Base-by-base conservation (phyloP, 768 basidiomycete species). In the Mycena vulgaris region DNA sequence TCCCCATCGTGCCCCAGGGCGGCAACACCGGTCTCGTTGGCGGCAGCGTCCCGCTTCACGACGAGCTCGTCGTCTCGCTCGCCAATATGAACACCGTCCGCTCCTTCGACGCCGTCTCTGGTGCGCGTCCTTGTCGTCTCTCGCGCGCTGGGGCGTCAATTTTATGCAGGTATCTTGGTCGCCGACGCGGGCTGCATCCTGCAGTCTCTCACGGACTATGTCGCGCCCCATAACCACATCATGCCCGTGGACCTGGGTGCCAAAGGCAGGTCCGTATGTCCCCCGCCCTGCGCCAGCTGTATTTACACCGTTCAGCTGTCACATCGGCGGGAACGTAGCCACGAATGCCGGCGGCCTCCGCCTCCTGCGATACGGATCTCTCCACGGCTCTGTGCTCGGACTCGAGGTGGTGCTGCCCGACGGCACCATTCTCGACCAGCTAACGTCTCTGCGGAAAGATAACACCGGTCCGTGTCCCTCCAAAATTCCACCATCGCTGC, bases 11-110 rank as follows among this genome's bases (percentile, higher is more conserved):
- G 2, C 98, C 98, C 2, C 98, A 99, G 80, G 97, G 98, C 53
- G 98, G 98, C 52, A 99, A 99, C 83, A 99, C 98, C 0, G 98
- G 98, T 19, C 89, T 99, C 16, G 98, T 99, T 40, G 98, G 97
- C 64, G 98, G 98, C 40, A 91, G 96, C 70, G 93, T 97, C 14
- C 97, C 98, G 0, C 78, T 96, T 42, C 84, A 90, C 73, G 92
- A 97, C 78, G 98, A 99, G 81, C 81, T 99, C 70, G 87, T 99
- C 59, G 83, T 99, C 59, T 96, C 89, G 69, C 86, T 97, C 45
- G 84, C 90, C 25, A 95, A 93, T 76, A 90, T 99, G 90, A 90
- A 89, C 76, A 87, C 88, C 69, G 88, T 96, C 58, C 91, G 95
- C 74, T 90, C 90, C 5, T 96, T 95, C 75, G 95, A 96, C 77